Evolutionary conservation across 192 early-diverging fungal genomes (phyloP).

Genomic region (Coemansia sp.): DNA sequence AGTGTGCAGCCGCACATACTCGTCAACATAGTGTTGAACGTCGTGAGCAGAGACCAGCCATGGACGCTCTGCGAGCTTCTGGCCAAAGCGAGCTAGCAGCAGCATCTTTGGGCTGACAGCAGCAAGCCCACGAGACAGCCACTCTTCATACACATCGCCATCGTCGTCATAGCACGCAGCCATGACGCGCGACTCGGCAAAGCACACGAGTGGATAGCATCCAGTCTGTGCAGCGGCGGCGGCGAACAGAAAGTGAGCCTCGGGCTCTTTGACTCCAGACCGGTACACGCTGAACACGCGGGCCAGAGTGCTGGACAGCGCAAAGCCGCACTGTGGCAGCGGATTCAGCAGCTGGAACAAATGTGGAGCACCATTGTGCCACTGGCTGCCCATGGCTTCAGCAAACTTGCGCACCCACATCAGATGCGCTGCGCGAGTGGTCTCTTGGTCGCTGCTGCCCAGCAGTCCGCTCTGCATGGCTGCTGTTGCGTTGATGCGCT

Average conservation of each 20-base stretch:
- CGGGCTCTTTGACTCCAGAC: constrained; percentile 36
- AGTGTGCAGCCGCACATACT: constrained; percentile 31
- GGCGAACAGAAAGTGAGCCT: constrained; percentile 44
- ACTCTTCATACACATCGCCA: constrained; percentile 30
- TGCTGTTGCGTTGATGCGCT: constrained; percentile 4
- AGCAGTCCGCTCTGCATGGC: constrained; percentile 9
- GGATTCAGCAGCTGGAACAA: constrained; percentile 43
- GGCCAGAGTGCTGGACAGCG: constrained; percentile 26
- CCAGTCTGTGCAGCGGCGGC: constrained; percentile 37
- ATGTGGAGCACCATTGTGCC: constrained; percentile 40
- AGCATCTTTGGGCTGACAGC: constrained; percentile 22
- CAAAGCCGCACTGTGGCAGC: constrained; percentile 41
- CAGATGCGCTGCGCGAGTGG: constrained; percentile 15
- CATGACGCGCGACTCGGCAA: constrained; percentile 29
- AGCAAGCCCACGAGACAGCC: constrained; percentile 30
- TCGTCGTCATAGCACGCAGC: constrained; percentile 32
- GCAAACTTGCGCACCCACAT: constrained; percentile 30
- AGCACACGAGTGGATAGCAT: constrained; percentile 45
- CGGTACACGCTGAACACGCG: constrained; percentile 22
- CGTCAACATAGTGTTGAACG: constrained; percentile 23
- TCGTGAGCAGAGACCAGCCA: constrained; percentile 32
- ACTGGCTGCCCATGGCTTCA: constrained; percentile 22
- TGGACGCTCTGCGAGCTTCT: constrained; percentile 20
- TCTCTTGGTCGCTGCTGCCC: constrained; percentile 17
- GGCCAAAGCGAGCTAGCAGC: constrained; percentile 40